These are phyloP conservation scores for Pichia gijzeniarum DNA, from an alignment of 805 yeast genomes.

Conservation along the genomic window DNA sequence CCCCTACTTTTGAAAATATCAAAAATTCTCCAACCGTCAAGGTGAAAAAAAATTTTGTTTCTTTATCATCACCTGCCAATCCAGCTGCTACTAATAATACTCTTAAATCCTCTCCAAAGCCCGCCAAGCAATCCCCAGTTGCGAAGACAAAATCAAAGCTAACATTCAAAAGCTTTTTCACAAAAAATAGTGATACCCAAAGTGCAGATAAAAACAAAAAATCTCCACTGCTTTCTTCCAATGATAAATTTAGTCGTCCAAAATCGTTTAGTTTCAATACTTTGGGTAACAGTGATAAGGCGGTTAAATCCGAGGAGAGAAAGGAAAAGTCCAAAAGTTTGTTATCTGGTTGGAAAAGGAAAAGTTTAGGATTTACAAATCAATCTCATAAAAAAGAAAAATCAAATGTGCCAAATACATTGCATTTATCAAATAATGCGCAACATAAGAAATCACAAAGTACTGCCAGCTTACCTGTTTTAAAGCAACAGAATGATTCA, in stretches of 20 bases:
- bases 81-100: background rate
- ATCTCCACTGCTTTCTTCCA: background rate
- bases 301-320: constrained; percentile 12
- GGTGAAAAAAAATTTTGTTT: constrained; percentile 3
- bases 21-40: constrained; percentile 7
- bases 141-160: constrained; percentile 19
- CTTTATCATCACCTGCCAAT: constrained; percentile 2
- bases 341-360: constrained; percentile 29
- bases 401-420: background rate
- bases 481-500: background rate
- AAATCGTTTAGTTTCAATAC: constrained; percentile 13
- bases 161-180: constrained; percentile 27
- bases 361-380: constrained; percentile 16
- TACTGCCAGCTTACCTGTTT: constrained; percentile 8
- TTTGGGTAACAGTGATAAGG: constrained; percentile 1
- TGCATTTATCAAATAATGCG: background rate
- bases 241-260: constrained; percentile 8
- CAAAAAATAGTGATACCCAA: constrained; percentile 10
- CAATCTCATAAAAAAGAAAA: background rate
- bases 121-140: too few relatives aligned
- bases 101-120: constrained; percentile 4
- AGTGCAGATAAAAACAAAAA: background rate
- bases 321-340: constrained; percentile 26
- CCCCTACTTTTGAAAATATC: constrained; percentile 13
- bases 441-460: constrained; percentile 6